These are phyloP conservation scores for Diplodia sapinea DNA, from an alignment of 2,329 filamentous ascomycete species.

Conservation along the genomic window DNA sequence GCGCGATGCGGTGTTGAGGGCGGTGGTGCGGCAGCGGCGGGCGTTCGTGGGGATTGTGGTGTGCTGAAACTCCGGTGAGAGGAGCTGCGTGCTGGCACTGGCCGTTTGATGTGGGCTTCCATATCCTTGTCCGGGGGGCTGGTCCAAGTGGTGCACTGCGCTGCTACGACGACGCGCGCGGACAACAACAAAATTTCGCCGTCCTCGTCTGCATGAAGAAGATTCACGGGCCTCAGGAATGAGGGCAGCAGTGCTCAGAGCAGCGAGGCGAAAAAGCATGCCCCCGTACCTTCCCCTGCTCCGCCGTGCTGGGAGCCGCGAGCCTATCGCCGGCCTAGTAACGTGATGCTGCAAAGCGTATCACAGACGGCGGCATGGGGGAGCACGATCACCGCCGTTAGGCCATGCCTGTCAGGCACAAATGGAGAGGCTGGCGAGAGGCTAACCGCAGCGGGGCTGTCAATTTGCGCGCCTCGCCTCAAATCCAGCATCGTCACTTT, in stretches of 20 bases:
- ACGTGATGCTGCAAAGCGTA: constrained; percentile 29
- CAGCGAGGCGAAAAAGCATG: neutral
- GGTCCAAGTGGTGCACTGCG: constrained; percentile 26
- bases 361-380: constrained; percentile 27
- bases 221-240: constrained; percentile 1
- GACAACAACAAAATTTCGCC: constrained; percentile 28
- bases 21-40: constrained; percentile 21
- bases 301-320: constrained; percentile 16
- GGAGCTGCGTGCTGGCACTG: constrained; percentile 27
- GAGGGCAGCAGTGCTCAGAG: constrained; percentile 1
- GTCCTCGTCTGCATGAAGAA: constrained; percentile 17
- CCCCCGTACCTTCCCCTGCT: constrained; percentile 3
- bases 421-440: constrained; percentile 14
- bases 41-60: constrained; percentile 28
- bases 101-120: constrained; percentile 29
- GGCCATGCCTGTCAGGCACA: constrained; percentile 27
- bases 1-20: constrained; percentile 26
- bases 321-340: constrained; percentile 19
- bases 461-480: constrained; percentile 22
- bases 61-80: constrained; percentile 30
- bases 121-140: constrained; percentile 29
- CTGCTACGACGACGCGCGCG: constrained; percentile 26
- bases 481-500: constrained; percentile 6
- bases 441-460: constrained; percentile 10
- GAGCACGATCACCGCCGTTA: constrained; percentile 22